Conservation (phyloP, 1,284 basidiomycete genomes). For the Trametes versicolor region DNA sequence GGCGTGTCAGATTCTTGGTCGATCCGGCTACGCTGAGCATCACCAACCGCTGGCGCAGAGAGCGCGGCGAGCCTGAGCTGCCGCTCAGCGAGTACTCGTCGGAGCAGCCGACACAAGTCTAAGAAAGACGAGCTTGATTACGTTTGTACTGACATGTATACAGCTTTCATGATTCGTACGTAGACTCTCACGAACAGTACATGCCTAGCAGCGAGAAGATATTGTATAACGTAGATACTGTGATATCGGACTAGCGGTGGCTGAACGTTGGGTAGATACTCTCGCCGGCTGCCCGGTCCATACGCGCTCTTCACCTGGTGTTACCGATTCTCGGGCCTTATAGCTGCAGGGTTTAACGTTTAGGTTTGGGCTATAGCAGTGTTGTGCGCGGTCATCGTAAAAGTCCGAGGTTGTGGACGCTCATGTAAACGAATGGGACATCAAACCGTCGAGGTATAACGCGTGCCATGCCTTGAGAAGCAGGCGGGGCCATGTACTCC, state of each 20-base stretch:
- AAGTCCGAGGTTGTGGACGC: too few species aligned
- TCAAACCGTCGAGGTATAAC: too few species aligned
- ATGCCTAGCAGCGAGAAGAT: conserved; percentile 6
- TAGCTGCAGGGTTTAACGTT: too few species aligned
- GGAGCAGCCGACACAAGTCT: conserved; percentile 28
- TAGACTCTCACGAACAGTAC: conserved; percentile 3
- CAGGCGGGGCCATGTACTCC: too few species aligned
- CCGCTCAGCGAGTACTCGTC: conserved; percentile 30
- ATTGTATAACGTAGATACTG: conserved; percentile 19
- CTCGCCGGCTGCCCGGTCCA: neutral
- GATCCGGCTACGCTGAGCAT: conserved; percentile 70
- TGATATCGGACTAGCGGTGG: neutral
- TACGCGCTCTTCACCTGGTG: neutral
- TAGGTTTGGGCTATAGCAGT: too few species aligned
- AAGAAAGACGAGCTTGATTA: neutral
- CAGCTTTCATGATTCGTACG: neutral
- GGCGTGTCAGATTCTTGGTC: conserved; percentile 66
- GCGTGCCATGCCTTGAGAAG: too few species aligned
- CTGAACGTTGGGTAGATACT: neutral
- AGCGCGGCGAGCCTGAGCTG: conserved; percentile 34
- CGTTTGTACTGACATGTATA: neutral
- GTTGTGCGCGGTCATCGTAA: too few species aligned
- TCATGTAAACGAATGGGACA: too few species aligned
- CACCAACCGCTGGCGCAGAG: conserved; percentile 71
- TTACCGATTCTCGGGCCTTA: neutral